Conservation (phyloP, 192 early-diverging fungal genomes). For the Chytriomyces confervae region DNA sequence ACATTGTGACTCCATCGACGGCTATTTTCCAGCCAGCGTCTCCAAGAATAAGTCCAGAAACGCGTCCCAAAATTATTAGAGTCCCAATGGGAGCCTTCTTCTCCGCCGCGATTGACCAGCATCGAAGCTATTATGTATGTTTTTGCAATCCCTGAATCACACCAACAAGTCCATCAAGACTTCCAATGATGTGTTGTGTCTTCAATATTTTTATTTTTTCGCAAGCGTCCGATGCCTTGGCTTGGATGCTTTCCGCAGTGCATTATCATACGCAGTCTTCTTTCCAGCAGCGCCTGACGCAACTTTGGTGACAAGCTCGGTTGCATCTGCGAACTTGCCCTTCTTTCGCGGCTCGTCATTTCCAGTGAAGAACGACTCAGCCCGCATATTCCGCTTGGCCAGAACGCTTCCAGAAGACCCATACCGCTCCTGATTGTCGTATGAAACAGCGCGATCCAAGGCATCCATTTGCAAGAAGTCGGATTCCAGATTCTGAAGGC, state of each 20-base stretch:
- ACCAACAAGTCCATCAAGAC: too few relatives aligned
- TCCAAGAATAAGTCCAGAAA: too few relatives aligned
- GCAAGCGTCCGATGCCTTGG: neutral
- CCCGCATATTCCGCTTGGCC: constrained; percentile 20
- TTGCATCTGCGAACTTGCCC: neutral
- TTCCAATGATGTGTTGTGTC: too few relatives aligned
- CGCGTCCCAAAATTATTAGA: too few relatives aligned
- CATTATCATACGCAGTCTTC: neutral
- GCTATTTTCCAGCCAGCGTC: too few relatives aligned
- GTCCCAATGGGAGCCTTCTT: too few relatives aligned
- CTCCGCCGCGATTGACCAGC: too few relatives aligned
- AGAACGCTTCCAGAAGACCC: constrained; percentile 24
- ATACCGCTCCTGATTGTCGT: constrained; percentile 23
- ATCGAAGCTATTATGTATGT: too few relatives aligned
- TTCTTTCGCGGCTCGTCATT: neutral
- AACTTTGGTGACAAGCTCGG: neutral
- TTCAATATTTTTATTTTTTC: constrained; percentile 3
- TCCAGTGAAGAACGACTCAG: constrained; percentile 20
- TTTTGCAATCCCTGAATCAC: too few relatives aligned
- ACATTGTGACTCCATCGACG: too few relatives aligned
- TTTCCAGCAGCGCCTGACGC: neutral
- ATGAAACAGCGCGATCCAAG: constrained; percentile 24
- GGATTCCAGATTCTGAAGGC: constrained; percentile 28
- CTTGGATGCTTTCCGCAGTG: neutral
- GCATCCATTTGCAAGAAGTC: constrained; percentile 33